Evolutionary conservation across 2,329 filamentous ascomycete species (phyloP).

Genomic region (Tolypocladium sp.): DNA sequence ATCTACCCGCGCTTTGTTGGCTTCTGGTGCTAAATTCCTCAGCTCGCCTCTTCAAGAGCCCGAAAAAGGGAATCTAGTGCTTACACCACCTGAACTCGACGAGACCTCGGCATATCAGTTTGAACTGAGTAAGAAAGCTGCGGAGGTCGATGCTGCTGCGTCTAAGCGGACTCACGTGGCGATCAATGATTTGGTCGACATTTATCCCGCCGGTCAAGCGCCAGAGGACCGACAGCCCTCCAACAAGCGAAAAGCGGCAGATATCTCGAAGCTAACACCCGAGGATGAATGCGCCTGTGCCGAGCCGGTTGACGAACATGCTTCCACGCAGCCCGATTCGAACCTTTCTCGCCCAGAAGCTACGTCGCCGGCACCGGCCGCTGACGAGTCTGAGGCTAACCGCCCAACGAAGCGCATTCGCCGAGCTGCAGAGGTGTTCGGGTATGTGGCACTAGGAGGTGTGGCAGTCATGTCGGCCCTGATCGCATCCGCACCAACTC

Average conservation of each 20-base stretch:
- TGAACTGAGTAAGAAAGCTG: constrained; percentile 16
- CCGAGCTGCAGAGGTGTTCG: constrained; percentile 23
- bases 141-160: neutral
- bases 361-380: neutral
- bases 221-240: neutral
- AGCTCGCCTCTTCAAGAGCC: constrained; percentile 9
- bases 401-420: constrained; percentile 21
- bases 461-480: constrained; percentile 29
- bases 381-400: neutral
- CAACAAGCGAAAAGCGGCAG: constrained; percentile 16
- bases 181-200: neutral
- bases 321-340: neutral
- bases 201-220: neutral
- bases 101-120: constrained; percentile 21
- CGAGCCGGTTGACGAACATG: neutral
- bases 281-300: constrained; percentile 1
- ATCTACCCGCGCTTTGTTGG: constrained; percentile 11
- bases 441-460: constrained; percentile 26
- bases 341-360: neutral
- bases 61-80: neutral
- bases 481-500: constrained; percentile 25
- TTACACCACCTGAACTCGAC: constrained; percentile 7
- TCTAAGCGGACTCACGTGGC: neutral
- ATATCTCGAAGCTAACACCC: constrained; percentile 13
- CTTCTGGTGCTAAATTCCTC: constrained; percentile 23